phyloP scores from a whole-genome alignment of 257 asterid species.

The Solanum pimpinellifolium region DNA sequence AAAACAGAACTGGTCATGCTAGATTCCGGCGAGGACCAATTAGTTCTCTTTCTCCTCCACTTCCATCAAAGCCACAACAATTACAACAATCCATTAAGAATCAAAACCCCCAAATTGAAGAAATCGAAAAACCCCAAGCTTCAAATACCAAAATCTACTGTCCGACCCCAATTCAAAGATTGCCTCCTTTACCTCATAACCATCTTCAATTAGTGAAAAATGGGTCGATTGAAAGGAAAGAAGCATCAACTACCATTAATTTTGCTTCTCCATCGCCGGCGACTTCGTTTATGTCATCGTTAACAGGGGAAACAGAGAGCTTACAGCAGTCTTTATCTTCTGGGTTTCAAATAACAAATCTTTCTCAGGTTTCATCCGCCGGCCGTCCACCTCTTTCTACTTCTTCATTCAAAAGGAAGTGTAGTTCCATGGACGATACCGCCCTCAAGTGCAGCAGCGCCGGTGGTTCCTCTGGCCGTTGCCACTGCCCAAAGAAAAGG shows the following conservation, averaged over 20 bases:
- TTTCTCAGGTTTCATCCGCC: conserved; percentile 59
- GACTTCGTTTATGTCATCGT: conserved; percentile 47
- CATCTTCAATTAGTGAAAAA: conserved; percentile 34
- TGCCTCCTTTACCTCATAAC: conserved; percentile 74
- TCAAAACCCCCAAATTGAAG: conserved; percentile 9
- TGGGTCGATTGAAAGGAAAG: conserved; percentile 44
- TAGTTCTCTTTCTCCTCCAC: conserved; percentile 3
- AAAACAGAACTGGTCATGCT: conserved; percentile 79
- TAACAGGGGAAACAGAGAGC: conserved; percentile 72
- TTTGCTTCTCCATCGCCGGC: conserved; percentile 30
- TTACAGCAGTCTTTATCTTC: conserved; percentile 60
- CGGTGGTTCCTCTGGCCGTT: conserved; percentile 49
- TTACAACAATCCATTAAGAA: conserved; percentile 3
- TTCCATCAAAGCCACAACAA: background rate
- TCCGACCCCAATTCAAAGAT: conserved; percentile 55
- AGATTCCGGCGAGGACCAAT: conserved; percentile 90
- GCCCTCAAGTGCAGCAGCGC: conserved; percentile 40
- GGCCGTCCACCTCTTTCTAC: conserved; percentile 50
- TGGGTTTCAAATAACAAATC: conserved; percentile 71
- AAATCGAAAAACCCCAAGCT: conserved; percentile 11
- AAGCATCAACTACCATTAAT: conserved; percentile 57
- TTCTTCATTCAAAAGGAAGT: conserved; percentile 60
- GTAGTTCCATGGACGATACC: conserved; percentile 41
- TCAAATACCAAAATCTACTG: conserved; percentile 28
- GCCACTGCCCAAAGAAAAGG: conserved; percentile 83